Percentiles rank a stretch among this genome's conserved stretches.
Conservation (phyloP, 2,329 filamentous ascomycete genomes). For the Arthrobotrys pseudoclavata region DNA sequence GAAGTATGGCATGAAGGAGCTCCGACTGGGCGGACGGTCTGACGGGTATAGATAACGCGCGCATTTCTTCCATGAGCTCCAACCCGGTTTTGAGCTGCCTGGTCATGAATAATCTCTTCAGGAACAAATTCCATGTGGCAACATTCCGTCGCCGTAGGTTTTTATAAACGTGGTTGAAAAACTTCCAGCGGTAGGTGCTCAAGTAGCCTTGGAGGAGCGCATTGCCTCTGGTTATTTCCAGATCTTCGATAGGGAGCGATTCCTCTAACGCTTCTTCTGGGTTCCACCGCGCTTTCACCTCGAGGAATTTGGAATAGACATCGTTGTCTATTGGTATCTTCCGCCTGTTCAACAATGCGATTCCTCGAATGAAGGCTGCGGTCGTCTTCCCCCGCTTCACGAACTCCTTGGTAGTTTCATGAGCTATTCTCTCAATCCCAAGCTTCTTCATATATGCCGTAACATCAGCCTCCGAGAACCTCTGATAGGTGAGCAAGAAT, state of each 20-base stretch:
- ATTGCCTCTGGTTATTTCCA: constrained; percentile 50
- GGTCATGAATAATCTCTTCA: constrained; percentile 51
- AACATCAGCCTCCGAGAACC: constrained; percentile 53
- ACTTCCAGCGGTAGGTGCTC: constrained; percentile 57
- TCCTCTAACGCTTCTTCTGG: constrained; percentile 53
- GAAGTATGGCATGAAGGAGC: constrained; percentile 60
- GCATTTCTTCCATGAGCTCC: constrained; percentile 60
- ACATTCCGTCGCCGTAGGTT: constrained; percentile 48
- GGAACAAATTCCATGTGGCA: constrained; percentile 51
- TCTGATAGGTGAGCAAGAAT: constrained; percentile 53
- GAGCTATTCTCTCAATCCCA: constrained; percentile 39
- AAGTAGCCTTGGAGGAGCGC: constrained; percentile 58
- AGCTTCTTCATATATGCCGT: constrained; percentile 59
- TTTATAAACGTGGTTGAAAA: constrained; percentile 58
- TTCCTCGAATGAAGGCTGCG: constrained; percentile 45
- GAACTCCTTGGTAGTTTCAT: constrained; percentile 36
- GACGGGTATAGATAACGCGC: constrained; percentile 53
- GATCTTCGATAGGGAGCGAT: constrained; percentile 47
- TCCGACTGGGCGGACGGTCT: constrained; percentile 58
- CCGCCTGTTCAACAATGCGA: constrained; percentile 37
- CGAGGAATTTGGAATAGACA: constrained; percentile 45
- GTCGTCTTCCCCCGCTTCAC: constrained; percentile 46
- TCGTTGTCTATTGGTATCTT: constrained; percentile 35
- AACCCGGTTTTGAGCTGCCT: constrained; percentile 51
- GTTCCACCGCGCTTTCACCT: constrained; percentile 45